These are phyloP conservation scores for Pyrenopolyporus hunteri DNA, from an alignment of 495 filamentous ascomycete genomes.

Conservation along the genomic window DNA sequence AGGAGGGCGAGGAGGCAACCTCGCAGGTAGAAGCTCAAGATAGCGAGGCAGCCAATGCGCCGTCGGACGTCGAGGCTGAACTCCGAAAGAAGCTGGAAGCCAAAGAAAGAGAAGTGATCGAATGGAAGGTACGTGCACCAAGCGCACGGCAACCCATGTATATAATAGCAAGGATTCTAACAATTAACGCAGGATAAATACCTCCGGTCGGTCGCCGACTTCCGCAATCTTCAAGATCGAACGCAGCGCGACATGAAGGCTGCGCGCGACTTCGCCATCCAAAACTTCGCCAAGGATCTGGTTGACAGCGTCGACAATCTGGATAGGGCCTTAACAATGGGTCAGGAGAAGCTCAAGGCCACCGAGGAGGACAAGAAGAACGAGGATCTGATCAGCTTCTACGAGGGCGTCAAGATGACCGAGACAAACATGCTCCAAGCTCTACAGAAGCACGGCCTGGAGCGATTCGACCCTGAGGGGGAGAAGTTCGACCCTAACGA, in stretches of 20 bases:
- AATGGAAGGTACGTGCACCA: constrained; percentile 74
- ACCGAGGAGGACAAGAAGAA: constrained; percentile 59
- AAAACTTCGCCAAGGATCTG: constrained; percentile 91
- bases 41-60: constrained; percentile 34
- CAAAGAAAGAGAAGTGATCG: constrained; percentile 81
- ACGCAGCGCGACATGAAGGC: constrained; percentile 87
- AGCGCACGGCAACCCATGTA: constrained; percentile 9
- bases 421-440: constrained; percentile 86
- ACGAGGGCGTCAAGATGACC: constrained; percentile 93
- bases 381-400: constrained; percentile 77
- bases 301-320: constrained; percentile 96
- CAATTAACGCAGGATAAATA: constrained; percentile 75
- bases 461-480: constrained; percentile 80
- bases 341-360: constrained; percentile 68
- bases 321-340: constrained; percentile 88
- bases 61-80: constrained; percentile 44
- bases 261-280: constrained; percentile 90
- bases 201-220: constrained; percentile 91
- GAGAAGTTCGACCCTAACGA: constrained; percentile 93
- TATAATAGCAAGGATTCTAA: constrained; percentile 7
- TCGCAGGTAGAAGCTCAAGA: constrained; percentile 43
- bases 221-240: constrained; percentile 95
- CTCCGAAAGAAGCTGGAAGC: constrained; percentile 75
- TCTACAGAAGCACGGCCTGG: constrained; percentile 89
- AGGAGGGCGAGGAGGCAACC: constrained; percentile 44